Evolutionary conservation across 768 basidiomycete genomes (phyloP), one percentile per base, ranked within the genome.

Genomic region (Lactifluus pinguis): DNA sequence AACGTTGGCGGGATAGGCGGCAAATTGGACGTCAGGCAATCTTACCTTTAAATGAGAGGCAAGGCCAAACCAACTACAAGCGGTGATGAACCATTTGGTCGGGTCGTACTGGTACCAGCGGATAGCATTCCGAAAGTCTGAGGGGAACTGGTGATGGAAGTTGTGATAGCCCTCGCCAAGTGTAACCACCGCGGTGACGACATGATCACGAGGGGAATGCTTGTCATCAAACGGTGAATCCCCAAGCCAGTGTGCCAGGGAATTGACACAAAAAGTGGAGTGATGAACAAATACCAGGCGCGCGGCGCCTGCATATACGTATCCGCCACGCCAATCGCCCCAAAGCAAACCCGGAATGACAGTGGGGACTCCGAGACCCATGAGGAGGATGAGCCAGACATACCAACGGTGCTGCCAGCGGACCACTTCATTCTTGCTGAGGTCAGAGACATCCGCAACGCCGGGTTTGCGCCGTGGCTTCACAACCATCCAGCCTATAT

Each of bases 81-180:
- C 73, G 76, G 77, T 80, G 75, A 92, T 94, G 76, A 92, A 89
- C 92, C 92, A 94, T 72, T 93, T 93, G 39, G 91, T 93, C 10
- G 91, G 92, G 70, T 92, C 90, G 69, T 92, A 93, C 70, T 93
- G 90, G 73, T 89, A 90, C 90, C 90, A 92, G 73, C 80, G 92
- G 79, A 95, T 92, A 59, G 94, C 94, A 69, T 95, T 95, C 29
- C 94, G 83, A 77, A 94, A 98, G 73, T 98, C 94, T 89, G 92
- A 92, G 7, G 94, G 94, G 83, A 95, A 95, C 70, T 86, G 84
- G 70, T 98, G 94, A 76, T 98, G 94, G 83, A 95, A 95, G 75
- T 98, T 98, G 79, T 98, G 94, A 77, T 98, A 98, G 15, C 94
- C 94, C 73, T 98, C 94, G 56, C 94, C 94, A 68, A 95, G 86